phyloP scores from a whole-genome alignment of 2,329 filamentous ascomycete genomes.

The Colletotrichum orchidophilum region DNA sequence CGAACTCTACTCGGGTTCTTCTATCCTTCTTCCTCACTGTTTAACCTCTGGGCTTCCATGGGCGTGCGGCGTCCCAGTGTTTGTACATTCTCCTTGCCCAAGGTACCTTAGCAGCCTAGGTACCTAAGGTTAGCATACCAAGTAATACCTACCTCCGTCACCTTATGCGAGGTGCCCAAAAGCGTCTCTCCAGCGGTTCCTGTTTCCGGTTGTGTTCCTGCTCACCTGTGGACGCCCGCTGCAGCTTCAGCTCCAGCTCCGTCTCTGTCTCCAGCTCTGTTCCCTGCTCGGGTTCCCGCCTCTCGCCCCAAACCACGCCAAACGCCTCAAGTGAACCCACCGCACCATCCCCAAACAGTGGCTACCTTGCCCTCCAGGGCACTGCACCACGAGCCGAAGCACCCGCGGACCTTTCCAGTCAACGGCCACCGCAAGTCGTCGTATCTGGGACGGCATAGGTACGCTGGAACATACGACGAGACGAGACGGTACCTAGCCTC shows the following conservation, averaged over 20 bases:
- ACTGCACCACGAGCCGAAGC: constrained; percentile 23
- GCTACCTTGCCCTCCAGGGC: not conserved
- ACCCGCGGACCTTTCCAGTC: constrained; percentile 17
- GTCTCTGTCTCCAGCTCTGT: constrained; percentile 4
- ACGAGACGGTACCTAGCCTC: constrained; percentile 7
- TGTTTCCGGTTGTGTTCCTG: constrained; percentile 17
- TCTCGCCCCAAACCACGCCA: constrained; percentile 9
- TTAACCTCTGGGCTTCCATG: not conserved
- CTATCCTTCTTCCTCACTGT: not conserved
- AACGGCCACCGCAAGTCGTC: constrained; percentile 15
- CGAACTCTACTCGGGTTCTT: not conserved
- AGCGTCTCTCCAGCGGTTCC: not conserved
- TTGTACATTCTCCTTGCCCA: not conserved
- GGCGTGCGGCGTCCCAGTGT: not conserved
- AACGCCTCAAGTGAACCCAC: constrained; percentile 10
- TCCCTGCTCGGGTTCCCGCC: constrained; percentile 18
- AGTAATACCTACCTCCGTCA: not conserved
- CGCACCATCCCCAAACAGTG: constrained; percentile 11
- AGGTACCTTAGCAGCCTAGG: not conserved
- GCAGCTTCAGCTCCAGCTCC: constrained; percentile 27
- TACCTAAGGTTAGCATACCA: not conserved
- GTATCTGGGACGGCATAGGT: constrained; percentile 30
- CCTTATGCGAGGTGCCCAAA: not conserved
- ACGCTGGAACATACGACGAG: constrained; percentile 17
- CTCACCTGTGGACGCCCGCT: constrained; percentile 3